Evolutionary conservation across 345 rosid species (phyloP).

Genomic region (Brassica juncea): DNA sequence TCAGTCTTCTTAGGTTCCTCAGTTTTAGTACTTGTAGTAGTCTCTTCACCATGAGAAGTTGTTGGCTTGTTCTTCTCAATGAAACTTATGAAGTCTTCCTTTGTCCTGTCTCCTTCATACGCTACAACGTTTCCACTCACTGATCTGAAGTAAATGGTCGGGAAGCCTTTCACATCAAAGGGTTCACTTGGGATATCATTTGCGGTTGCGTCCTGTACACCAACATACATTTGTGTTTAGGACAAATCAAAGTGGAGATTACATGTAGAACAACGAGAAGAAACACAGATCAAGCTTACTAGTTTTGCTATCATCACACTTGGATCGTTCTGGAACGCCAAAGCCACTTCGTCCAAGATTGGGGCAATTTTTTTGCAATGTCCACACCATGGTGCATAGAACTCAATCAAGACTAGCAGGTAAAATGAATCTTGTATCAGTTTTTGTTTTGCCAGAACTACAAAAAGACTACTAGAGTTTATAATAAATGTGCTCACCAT

Average conservation of each 20-base stretch:
- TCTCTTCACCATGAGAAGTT: slow-evolving; percentile 32
- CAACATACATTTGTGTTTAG: neutral
- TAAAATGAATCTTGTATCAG: neutral
- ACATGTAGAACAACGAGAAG: neutral
- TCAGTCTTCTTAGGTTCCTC: slow-evolving; percentile 29
- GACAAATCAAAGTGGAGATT: neutral
- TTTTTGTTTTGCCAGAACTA: slow-evolving; percentile 9
- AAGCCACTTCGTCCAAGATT: slow-evolving; percentile 89
- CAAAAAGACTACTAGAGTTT: neutral
- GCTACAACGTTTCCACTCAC: slow-evolving; percentile 58
- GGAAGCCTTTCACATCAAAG: slow-evolving; percentile 83
- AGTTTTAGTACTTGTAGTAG: slow-evolving; percentile 7
- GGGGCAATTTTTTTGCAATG: slow-evolving; percentile 94
- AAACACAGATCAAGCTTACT: slow-evolving; percentile 49
- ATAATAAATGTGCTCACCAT: slow-evolving; percentile 51
- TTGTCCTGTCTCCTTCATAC: slow-evolving; percentile 78
- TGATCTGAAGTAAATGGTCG: slow-evolving; percentile 77
- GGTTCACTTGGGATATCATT: slow-evolving; percentile 68
- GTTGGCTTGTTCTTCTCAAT: slow-evolving; percentile 65
- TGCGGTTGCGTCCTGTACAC: slow-evolving; percentile 77
- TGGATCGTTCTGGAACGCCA: slow-evolving; percentile 61
- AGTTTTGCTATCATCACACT: slow-evolving; percentile 73
- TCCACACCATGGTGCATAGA: slow-evolving; percentile 99
- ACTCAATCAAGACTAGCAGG: slow-evolving; percentile 70
- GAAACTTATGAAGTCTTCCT: slow-evolving; percentile 78